These are phyloP conservation scores for Xylaria sp. DNA, from an alignment of 2,329 filamentous ascomycete genomes.

Conservation along the genomic window DNA sequence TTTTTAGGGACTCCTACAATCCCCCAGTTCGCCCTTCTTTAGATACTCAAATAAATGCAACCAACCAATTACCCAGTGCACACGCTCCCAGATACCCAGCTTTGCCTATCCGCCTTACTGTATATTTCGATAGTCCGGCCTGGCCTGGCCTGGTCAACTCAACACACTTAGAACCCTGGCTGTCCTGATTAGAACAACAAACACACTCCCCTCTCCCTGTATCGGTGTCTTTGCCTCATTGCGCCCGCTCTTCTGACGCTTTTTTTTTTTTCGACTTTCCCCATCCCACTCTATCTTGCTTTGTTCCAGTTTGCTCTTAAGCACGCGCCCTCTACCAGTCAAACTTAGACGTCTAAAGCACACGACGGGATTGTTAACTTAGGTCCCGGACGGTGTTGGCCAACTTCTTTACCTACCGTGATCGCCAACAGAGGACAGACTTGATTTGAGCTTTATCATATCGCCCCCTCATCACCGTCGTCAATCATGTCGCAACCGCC, in stretches of 20 bases:
- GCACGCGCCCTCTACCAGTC: not conserved
- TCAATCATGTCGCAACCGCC: slow-evolving; percentile 51
- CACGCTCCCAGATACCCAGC: not conserved
- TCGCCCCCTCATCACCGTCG: slow-evolving; percentile 18
- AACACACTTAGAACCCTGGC: slow-evolving; percentile 9
- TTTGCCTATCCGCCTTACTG: slow-evolving; percentile 1
- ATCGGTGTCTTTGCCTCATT: slow-evolving; percentile 13
- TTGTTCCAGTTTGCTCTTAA: slow-evolving; percentile 15
- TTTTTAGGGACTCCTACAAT: slow-evolving; percentile 1
- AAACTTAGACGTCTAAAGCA: slow-evolving; percentile 8
- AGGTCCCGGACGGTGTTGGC: not conserved
- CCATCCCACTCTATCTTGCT: not conserved
- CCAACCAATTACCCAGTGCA: not conserved
- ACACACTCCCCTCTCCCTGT: not conserved
- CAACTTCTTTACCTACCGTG: slow-evolving; percentile 9
- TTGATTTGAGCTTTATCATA: not conserved
- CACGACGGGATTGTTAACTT: not conserved
- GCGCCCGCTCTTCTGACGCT: slow-evolving; percentile 5
- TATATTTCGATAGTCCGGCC: slow-evolving; percentile 5
- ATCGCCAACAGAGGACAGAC: not conserved
- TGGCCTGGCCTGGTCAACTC: slow-evolving; percentile 4
- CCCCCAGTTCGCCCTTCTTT: not conserved
- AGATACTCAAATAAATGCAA: not conserved
- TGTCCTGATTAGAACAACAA: slow-evolving; percentile 1
- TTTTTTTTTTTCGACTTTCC: not conserved